These are phyloP conservation scores for Plasmodium gallinaceum DNA, from an alignment of 169 alveolate genomes.

Conservation along the genomic window DNA sequence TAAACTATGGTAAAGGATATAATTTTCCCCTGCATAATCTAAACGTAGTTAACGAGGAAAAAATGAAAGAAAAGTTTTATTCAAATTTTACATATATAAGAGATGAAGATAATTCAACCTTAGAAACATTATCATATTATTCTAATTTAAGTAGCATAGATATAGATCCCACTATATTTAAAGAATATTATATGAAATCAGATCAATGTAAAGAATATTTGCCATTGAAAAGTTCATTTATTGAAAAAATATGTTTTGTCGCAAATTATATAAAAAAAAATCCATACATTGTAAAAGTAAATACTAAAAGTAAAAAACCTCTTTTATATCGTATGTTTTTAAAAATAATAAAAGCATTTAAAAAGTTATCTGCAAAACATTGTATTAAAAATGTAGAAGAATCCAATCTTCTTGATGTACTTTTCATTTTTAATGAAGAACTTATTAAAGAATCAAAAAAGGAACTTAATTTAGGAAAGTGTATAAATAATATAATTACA, in stretches of 20 bases:
- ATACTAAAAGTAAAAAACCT: slow-evolving; percentile 19
- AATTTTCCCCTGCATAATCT: slow-evolving; percentile 31
- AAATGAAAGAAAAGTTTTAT: slow-evolving; percentile 21
- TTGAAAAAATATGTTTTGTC: slow-evolving; percentile 59
- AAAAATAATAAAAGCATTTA: slow-evolving; percentile 35
- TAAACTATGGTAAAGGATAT: slow-evolving; percentile 67
- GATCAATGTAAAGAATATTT: slow-evolving; percentile 61
- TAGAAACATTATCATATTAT: slow-evolving; percentile 32
- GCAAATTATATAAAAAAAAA: slow-evolving; percentile 49
- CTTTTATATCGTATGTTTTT: slow-evolving; percentile 53
- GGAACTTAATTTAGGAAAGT: slow-evolving; percentile 45
- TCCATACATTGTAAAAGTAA: slow-evolving; percentile 34
- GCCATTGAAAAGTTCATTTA: slow-evolving; percentile 41
- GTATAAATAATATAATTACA: slow-evolving; percentile 62
- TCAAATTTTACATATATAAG: slow-evolving; percentile 2
- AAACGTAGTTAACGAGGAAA: slow-evolving; percentile 38
- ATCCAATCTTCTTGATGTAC: slow-evolving; percentile 41
- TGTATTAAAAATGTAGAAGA: slow-evolving; percentile 58
- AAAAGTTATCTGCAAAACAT: slow-evolving; percentile 37
- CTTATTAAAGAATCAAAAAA: slow-evolving; percentile 68
- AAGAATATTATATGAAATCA: slow-evolving; percentile 46
- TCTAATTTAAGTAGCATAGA: slow-evolving; percentile 59
- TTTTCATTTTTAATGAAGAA: slow-evolving; percentile 64
- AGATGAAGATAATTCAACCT: slow-evolving; percentile 48
- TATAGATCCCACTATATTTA: slow-evolving; percentile 42